These are phyloP conservation scores for Mycosphaerella sp. DNA, from an alignment of 2,329 filamentous ascomycete genomes.

Conservation along the genomic window DNA sequence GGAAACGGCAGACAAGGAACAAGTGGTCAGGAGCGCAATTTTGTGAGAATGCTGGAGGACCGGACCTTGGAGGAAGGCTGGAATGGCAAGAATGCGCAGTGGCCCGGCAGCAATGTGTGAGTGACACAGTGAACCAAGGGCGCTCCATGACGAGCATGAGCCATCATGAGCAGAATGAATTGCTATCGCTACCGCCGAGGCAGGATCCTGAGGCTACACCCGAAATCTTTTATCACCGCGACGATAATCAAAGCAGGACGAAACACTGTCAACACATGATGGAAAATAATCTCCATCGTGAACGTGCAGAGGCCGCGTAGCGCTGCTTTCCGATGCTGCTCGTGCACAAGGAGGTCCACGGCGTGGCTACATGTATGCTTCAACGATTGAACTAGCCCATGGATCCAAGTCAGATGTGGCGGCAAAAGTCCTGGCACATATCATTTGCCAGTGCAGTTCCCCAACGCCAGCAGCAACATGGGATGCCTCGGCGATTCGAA, in stretches of 20 bases:
- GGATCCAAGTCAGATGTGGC: conserved; percentile 2
- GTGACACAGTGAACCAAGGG: neutral
- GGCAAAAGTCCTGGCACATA: conserved; percentile 6
- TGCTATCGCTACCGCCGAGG: neutral
- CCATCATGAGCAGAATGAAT: conserved; percentile 1
- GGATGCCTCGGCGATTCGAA: neutral
- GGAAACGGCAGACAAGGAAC: conserved; percentile 38
- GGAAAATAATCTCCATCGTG: neutral
- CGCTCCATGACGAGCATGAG: neutral
- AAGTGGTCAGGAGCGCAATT: conserved; percentile 61
- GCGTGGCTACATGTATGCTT: too few relatives aligned
- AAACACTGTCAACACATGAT: neutral
- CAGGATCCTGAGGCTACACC: conserved; percentile 1
- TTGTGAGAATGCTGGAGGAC: conserved; percentile 92
- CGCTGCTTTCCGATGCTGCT: neutral
- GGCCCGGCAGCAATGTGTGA: conserved; percentile 12
- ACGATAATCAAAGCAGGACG: neutral
- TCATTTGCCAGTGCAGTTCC: neutral
- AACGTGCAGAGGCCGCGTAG: neutral
- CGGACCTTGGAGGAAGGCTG: conserved; percentile 86
- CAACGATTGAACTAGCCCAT: neutral
- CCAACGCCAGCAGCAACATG: neutral
- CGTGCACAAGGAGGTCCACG: conserved; percentile 6
- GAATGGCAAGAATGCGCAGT: conserved; percentile 24
- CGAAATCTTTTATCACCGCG: neutral